A percentile compares a stretch with the other conserved stretches of the same genome.
Evolutionary conservation across 306 rosid genomes (phyloP).

Genomic region (Vigna hirtella): DNA sequence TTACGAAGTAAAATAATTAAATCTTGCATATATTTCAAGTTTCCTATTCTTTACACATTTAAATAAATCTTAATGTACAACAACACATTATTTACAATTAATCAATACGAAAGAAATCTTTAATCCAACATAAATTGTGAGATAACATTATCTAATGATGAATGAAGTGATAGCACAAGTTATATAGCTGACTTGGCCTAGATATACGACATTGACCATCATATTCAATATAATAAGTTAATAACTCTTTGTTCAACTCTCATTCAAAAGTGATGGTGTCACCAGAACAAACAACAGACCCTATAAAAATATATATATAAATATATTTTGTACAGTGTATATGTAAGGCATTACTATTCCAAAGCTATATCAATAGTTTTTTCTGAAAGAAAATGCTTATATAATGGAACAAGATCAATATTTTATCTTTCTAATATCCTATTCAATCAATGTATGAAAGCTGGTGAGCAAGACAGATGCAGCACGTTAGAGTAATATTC

Average conservation of each 20-base stretch:
- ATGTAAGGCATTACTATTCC: neutral
- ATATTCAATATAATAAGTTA: slow-evolving; percentile 18
- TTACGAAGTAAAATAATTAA: too few relatives aligned
- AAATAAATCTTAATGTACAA: too few relatives aligned
- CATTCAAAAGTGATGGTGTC: slow-evolving; percentile 22
- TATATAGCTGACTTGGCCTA: slow-evolving; percentile 22
- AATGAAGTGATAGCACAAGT: too few relatives aligned
- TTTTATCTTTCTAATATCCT: neutral
- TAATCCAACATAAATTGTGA: too few relatives aligned
- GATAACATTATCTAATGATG: too few relatives aligned
- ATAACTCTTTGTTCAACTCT: neutral
- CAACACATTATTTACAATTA: too few relatives aligned
- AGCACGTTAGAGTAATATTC: neutral
- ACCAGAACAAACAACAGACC: neutral
- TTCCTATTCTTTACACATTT: too few relatives aligned
- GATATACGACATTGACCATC: slow-evolving; percentile 8
- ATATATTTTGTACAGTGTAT: neutral
- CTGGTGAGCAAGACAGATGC: neutral
- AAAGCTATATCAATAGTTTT: neutral
- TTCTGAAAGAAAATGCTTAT: neutral
- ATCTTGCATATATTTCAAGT: too few relatives aligned
- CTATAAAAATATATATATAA: too few relatives aligned
- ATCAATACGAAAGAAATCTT: too few relatives aligned
- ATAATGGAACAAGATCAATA: neutral
- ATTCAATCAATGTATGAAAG: neutral